Evolutionary conservation across 2,329 filamentous ascomycete species (phyloP).

Genomic region (Beauveria australis): DNA sequence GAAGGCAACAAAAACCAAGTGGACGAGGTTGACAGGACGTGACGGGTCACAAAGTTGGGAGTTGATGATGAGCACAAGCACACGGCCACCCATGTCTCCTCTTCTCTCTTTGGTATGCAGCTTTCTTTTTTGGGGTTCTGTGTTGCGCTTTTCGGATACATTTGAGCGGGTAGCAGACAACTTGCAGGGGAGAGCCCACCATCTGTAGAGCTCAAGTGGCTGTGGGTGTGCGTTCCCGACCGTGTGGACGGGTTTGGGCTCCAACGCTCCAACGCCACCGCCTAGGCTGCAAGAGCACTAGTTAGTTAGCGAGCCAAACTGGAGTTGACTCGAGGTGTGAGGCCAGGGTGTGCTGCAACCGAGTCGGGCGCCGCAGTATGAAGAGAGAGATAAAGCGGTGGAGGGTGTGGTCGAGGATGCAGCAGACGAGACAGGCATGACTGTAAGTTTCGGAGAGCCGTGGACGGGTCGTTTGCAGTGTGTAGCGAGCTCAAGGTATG

Average conservation of each 20-base stretch:
- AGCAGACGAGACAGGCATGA: background rate
- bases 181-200: slow-evolving; percentile 7
- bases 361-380: slow-evolving; percentile 4
- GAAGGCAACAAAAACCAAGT: background rate
- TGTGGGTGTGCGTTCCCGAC: slow-evolving; percentile 11
- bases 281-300: background rate
- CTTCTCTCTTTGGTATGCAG: slow-evolving; percentile 9
- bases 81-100: slow-evolving; percentile 7
- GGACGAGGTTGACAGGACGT: background rate
- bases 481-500: background rate
- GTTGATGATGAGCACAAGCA: background rate
- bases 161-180: slow-evolving; percentile 6
- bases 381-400: background rate
- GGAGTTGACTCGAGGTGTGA: slow-evolving; percentile 5
- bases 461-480: background rate
- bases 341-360: background rate
- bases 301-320: background rate
- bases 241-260: slow-evolving; percentile 10
- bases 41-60: slow-evolving; percentile 1
- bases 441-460: background rate
- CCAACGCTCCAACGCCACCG: slow-evolving; percentile 7
- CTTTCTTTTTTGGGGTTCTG: slow-evolving; percentile 12
- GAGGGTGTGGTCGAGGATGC: background rate
- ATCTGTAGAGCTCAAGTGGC: background rate
- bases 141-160: slow-evolving; percentile 11